Evolutionary conservation across 164 flowering plant species (phyloP), one percentile per base, ranked within the genome.

Genomic region (Magnolia sinica): DNA sequence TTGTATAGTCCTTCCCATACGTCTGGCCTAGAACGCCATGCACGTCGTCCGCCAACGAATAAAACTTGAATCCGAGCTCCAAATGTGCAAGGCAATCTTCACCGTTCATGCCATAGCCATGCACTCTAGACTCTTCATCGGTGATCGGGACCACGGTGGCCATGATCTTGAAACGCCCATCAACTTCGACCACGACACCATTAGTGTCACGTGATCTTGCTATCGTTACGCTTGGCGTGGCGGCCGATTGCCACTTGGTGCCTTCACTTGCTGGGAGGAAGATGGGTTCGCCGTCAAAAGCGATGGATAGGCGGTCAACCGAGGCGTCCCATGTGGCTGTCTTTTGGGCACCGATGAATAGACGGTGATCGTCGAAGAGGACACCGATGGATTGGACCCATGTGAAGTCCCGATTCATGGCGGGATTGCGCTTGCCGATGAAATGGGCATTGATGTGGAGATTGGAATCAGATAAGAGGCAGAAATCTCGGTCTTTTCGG

Each of bases 361-460:
- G 70, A 22, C 55, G 65, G 67, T 78, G 81, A 31, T 27, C 13
- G 70, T 51, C 72, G 66, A 75, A 81, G 68, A 81, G 50, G 71
- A 81, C 63, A 13, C 76, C 83, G 27, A 78, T 67, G 50, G 83
- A 71, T 50, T 81, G 81, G 13, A 81, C 81, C 83, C 83, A 81
- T 1, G 83, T 81, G 79, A 78, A 81, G 66, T 81, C 83, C 6
- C 81, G 45, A 7, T 68, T 72, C 73, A 75, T 70, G 64, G 14
- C 65, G 7, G 72, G 73, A 64, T 78, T 27, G 18, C 74, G 29
- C 59, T 69, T 75, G n/a, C 83, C 82, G 59, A 83, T 78, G 81
- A 83, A 83, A 68, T 81, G 86, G 58, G 73, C 82, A 45, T 83
- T 83, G 70, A 83, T 75, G 71, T 81, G 84, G 52, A 83, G 81